These are phyloP conservation scores for Vigna nakashimae DNA, from an alignment of 306 rosid species.

Conservation along the genomic window DNA sequence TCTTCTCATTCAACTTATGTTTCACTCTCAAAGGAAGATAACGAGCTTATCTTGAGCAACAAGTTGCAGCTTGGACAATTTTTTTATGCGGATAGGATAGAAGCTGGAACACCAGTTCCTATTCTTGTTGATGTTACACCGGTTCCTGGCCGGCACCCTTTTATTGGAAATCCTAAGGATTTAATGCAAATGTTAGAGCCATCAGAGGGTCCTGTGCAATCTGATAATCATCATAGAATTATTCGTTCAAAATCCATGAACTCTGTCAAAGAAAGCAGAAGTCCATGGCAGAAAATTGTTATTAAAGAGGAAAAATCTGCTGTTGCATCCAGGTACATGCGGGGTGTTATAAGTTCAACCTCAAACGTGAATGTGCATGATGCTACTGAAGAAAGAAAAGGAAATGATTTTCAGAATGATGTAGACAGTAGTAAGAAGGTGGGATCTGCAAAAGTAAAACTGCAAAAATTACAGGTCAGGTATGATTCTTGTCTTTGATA, in stretches of 20 bases:
- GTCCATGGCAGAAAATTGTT: slow-evolving; percentile 66
- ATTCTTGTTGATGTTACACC: slow-evolving; percentile 76
- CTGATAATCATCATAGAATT: slow-evolving; percentile 47
- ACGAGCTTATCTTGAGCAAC: slow-evolving; percentile 83
- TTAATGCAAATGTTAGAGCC: slow-evolving; percentile 91
- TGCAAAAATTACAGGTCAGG: slow-evolving; percentile 80
- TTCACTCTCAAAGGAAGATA: slow-evolving; percentile 77
- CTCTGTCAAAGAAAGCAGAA: slow-evolving; percentile 55
- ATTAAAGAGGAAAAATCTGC: slow-evolving; percentile 82
- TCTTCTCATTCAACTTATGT: slow-evolving; percentile 92
- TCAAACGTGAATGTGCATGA: slow-evolving; percentile 55
- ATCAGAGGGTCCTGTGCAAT: slow-evolving; percentile 52
- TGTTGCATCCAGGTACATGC: slow-evolving; percentile 94
- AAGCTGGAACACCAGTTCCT: slow-evolving; percentile 80
- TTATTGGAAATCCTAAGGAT: slow-evolving; percentile 88
- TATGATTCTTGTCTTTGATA: slow-evolving; percentile 51
- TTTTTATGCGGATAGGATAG: slow-evolving; percentile 78
- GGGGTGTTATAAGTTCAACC: slow-evolving; percentile 61
- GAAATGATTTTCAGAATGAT: slow-evolving; percentile 63
- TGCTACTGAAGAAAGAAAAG: slow-evolving; percentile 55
- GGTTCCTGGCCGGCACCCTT: slow-evolving; percentile 80
- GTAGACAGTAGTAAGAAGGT: slow-evolving; percentile 59
- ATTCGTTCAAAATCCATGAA: slow-evolving; percentile 49
- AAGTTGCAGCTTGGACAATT: slow-evolving; percentile 92
- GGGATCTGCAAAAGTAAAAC: slow-evolving; percentile 61